Evolutionary conservation across 31 red algal species (phyloP).

Genomic region (Odonthalia washingtoniensis): DNA sequence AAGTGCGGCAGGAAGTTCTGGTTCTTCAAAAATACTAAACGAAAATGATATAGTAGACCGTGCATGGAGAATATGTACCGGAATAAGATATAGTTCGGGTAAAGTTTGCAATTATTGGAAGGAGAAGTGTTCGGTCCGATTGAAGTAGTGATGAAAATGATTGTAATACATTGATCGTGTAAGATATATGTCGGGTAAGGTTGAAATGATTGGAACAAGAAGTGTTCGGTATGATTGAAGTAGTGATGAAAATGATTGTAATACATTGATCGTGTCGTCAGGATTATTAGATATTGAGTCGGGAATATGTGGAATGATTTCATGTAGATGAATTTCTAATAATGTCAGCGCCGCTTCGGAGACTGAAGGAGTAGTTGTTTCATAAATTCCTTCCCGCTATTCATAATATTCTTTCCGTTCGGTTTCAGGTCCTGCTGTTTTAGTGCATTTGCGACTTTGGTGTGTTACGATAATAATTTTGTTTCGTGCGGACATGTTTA

Average conservation of each 20-base stretch:
- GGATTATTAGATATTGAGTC: conserved; percentile 46
- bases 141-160: conserved; percentile 54
- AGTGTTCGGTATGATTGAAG: conserved; percentile 57
- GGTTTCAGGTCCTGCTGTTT: too few species aligned
- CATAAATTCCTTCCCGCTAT: too few species aligned
- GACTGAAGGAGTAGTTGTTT: too few species aligned
- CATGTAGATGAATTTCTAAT: conserved; percentile 50
- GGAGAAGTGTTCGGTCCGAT: conserved; percentile 57
- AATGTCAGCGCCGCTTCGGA: conserved; percentile 26
- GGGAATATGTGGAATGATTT: conserved; percentile 52
- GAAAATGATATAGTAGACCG: conserved; percentile 60
- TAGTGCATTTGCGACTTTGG: too few species aligned
- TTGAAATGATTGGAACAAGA: conserved; percentile 58
- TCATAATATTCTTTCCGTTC: too few species aligned
- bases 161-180: conserved; percentile 47
- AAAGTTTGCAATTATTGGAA: conserved; percentile 62
- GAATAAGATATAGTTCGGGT: conserved; percentile 40
- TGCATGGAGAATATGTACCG: conserved; percentile 37
- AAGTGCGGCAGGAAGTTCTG: conserved; percentile 58
- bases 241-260: conserved; percentile 54
- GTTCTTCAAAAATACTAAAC: conserved; percentile 50
- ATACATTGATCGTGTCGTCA: conserved; percentile 10
- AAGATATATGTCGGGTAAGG: conserved; percentile 45
- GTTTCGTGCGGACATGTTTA: too few species aligned
- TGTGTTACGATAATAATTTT: too few species aligned